Evolutionary conservation across 805 yeast genomes (phyloP).

Genomic region (Wickerhamiella spandovensis): DNA sequence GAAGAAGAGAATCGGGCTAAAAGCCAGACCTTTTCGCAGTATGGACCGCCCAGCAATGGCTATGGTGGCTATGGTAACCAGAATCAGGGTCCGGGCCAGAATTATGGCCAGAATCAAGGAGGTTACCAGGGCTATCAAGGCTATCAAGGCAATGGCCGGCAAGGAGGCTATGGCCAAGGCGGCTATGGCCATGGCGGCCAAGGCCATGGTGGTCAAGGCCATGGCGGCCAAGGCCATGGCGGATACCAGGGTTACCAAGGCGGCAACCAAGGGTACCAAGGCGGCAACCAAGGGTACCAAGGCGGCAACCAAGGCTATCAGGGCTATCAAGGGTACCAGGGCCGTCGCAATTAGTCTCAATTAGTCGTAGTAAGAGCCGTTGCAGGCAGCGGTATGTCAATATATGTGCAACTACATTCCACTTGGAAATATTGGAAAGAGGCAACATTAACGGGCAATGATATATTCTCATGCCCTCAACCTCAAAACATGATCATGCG

Average conservation of each 20-base stretch:
- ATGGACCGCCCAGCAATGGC: conserved; percentile 1
- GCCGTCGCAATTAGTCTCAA: conserved; percentile 6
- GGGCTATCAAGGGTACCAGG: conserved; percentile 16
- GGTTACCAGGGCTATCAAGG: conserved; percentile 19
- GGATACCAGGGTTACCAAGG: conserved; percentile 10
- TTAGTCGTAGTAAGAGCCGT: no score
- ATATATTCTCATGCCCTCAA: no score
- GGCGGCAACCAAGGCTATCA: conserved; percentile 15
- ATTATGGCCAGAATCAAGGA: conserved; percentile 16
- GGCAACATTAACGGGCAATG: no score
- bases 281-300: conserved; percentile 12
- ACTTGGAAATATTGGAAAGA: no score
- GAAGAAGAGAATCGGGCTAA: background rate
- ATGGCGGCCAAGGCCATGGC: conserved; percentile 13
- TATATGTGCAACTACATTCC: no score
- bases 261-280: conserved; percentile 10
- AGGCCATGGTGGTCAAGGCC: conserved; percentile 12
- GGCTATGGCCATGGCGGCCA: conserved; percentile 3
- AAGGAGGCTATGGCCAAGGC: background rate
- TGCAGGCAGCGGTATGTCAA: no score
- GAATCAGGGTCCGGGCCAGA: conserved; percentile 3
- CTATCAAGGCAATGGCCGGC: conserved; percentile 6
- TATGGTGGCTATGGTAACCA: conserved; percentile 3
- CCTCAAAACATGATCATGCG: no score
- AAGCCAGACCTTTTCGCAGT: background rate